Evolutionary conservation across 306 rosid genomes (phyloP).

Genomic region (Quercus bicolor): DNA sequence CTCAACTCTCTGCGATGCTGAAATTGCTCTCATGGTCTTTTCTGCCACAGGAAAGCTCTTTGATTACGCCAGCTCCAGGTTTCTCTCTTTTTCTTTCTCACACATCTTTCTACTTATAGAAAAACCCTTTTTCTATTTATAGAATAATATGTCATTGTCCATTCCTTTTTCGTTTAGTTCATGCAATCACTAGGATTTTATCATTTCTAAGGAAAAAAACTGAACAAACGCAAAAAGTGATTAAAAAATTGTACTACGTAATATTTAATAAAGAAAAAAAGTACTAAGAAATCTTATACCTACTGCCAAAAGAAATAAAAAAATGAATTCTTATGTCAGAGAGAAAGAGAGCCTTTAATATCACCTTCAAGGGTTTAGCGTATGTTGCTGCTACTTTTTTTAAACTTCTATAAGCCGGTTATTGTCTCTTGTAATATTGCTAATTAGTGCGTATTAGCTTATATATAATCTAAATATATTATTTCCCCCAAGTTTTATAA

Average conservation of each 20-base stretch:
- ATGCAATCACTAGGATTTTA: no score
- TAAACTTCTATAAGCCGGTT: background rate
- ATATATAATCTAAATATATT: background rate
- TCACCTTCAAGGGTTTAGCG: background rate
- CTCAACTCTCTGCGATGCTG: constrained; percentile 45
- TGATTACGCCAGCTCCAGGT: constrained; percentile 41
- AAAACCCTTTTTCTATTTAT: background rate
- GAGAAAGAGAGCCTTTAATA: background rate
- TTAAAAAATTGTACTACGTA: background rate
- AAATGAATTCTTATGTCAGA: background rate
- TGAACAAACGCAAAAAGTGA: background rate
- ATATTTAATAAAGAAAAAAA: background rate
- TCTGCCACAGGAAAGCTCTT: constrained; percentile 38
- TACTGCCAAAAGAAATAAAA: background rate
- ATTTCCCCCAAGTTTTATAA: background rate
- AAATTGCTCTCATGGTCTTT: constrained; percentile 35
- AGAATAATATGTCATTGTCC: no score
- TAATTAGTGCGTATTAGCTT: background rate
- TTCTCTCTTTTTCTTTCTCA: background rate
- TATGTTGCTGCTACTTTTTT: background rate
- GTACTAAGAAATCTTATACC: background rate
- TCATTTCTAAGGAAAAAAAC: no score
- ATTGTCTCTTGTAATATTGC: background rate
- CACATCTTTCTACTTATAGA: background rate
- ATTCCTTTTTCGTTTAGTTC: no score